Evolutionary conservation across 345 rosid genomes (phyloP), one percentile per base, ranked within the genome.

Genomic region (Arabis hirsuta): DNA sequence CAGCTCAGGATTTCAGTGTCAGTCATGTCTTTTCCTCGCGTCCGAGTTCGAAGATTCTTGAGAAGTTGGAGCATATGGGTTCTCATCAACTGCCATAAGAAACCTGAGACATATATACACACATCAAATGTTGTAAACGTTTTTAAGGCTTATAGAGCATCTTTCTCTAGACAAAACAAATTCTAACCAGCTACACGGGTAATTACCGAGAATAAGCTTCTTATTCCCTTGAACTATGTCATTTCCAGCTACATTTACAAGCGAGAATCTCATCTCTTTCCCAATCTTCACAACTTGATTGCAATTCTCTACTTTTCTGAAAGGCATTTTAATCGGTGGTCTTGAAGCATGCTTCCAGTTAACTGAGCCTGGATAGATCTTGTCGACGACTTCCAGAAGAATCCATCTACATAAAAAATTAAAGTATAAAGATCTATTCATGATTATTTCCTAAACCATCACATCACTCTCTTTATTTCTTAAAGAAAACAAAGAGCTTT

Each of bases 41-140:
- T 79, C 66, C 84, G 92, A 31, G 90, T 72, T 80, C 96, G 84
- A 73, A 91, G 82, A 79, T 81, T 90, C 79, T 85, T 95, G 68
- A 95, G 81, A 55, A 91, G 96, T 79, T 91, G 98, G 76, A 95
- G 96, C 94, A 95, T 90, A 71, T 84, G 86, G 69, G 77, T 82
- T 76, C 99, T 88, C 99, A 91, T 90, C 82, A 95, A 85, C 82
- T 91, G 98, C 97, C 98, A 92, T 27, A 91, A 82, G 83, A 88
- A 90, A 72, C 98, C 97, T 95, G 90, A 68, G 79, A 84, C 32
- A 79, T 39, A 74, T 24, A 47, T 13, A 56, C 2, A 54, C 48
- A 65, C 43, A 26, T 29, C 32, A 44, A 62, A 3, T 38, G 72
- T 73, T 73, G 50, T 22, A 65, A 14, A 27, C 41, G n/a, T 20